These are phyloP conservation scores for Hanseniaspora jakobsenii DNA, from an alignment of 805 yeast species.

Conservation along the genomic window DNA sequence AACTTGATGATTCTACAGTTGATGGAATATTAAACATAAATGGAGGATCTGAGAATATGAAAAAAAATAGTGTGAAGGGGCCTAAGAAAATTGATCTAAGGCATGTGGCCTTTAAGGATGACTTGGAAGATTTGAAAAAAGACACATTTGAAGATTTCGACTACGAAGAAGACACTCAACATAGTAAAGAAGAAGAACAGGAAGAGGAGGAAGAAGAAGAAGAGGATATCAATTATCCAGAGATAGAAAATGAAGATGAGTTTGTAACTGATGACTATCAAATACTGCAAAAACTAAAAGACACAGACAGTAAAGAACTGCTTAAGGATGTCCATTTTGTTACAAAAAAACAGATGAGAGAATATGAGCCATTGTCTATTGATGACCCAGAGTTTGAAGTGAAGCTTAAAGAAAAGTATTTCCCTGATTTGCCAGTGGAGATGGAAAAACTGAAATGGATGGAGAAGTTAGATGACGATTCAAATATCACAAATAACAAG, in stretches of 20 bases:
- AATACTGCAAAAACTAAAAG: slow-evolving; percentile 35
- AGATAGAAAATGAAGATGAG: slow-evolving; percentile 39
- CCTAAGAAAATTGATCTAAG: slow-evolving; percentile 11
- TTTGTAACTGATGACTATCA: slow-evolving; percentile 39
- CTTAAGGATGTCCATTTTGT: slow-evolving; percentile 52
- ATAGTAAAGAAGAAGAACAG: neutral
- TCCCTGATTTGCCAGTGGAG: slow-evolving; percentile 81
- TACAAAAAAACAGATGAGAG: slow-evolving; percentile 31
- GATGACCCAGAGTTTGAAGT: slow-evolving; percentile 69
- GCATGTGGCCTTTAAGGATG: slow-evolving; percentile 17
- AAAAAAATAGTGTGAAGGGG: too few species aligned
- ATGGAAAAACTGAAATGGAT: slow-evolving; percentile 82
- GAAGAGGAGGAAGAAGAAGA: slow-evolving; percentile 15
- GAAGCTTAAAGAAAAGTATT: slow-evolving; percentile 70
- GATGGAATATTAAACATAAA: slow-evolving; percentile 23
- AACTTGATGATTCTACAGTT: slow-evolving; percentile 24
- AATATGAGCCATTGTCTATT: slow-evolving; percentile 36
- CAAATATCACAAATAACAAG: slow-evolving; percentile 26
- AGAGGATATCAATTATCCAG: neutral
- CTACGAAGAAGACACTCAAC: too few species aligned
- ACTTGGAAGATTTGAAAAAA: slow-evolving; percentile 16
- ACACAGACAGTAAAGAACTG: slow-evolving; percentile 34
- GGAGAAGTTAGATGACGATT: slow-evolving; percentile 45
- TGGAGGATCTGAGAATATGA: slow-evolving; percentile 18
- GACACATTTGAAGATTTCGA: too few species aligned